Evolutionary conservation across 176 grass and related monocot species (phyloP).

Genomic region (Eleusine indica): DNA sequence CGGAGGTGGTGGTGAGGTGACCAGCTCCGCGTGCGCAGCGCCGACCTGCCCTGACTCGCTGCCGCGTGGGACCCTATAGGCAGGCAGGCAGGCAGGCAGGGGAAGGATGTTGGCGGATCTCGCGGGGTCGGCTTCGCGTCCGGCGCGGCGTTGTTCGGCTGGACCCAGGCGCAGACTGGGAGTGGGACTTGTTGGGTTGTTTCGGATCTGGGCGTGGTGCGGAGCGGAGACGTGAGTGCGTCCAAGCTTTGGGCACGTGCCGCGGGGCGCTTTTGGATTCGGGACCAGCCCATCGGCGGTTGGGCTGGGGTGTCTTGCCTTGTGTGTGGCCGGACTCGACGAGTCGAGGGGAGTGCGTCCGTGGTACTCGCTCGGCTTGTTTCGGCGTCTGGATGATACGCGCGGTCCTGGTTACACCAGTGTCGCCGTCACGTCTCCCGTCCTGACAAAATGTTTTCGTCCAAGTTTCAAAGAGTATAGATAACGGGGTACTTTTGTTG

Average conservation of each 20-base stretch:
- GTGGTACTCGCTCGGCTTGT: neutral
- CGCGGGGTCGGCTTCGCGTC: neutral
- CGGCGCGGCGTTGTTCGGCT: neutral
- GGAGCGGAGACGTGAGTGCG: conserved; percentile 25
- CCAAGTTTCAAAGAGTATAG: neutral
- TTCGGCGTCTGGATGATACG: neutral
- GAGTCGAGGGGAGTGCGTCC: too few species aligned
- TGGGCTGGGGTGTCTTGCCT: neutral
- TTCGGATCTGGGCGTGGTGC: conserved; percentile 29
- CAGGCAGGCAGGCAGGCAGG: neutral
- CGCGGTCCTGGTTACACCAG: neutral
- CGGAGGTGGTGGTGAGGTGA: conserved; percentile 34
- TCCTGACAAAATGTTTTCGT: neutral
- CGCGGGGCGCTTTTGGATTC: conserved; percentile 10
- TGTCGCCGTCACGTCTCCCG: neutral
- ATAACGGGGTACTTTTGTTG: neutral
- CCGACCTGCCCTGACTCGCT: conserved; percentile 39
- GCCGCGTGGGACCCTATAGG: conserved; percentile 17
- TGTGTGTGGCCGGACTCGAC: too few species aligned
- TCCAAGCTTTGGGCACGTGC: conserved; percentile 53
- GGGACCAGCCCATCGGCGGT: too few species aligned
- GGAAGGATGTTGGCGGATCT: conserved; percentile 31
- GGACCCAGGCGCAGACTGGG: neutral
- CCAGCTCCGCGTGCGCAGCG: conserved; percentile 42
- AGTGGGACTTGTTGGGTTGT: too few species aligned